Evolutionary conservation across 768 basidiomycete species (phyloP), one percentile per base, ranked within the genome.

Genomic region (Calvatia gigantea): DNA sequence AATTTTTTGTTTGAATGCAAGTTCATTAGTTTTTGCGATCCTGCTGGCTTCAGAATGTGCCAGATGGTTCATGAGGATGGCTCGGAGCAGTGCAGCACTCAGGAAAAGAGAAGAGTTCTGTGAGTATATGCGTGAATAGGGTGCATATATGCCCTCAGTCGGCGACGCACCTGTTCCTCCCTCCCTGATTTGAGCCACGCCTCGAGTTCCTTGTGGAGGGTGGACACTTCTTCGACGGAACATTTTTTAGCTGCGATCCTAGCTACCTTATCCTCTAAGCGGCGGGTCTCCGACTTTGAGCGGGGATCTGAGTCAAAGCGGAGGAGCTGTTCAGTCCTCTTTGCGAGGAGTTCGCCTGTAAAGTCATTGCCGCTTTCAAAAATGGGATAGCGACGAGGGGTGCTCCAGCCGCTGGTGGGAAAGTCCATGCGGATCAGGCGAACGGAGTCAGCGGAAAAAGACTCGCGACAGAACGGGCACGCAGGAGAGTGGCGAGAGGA

Each of bases 401-500:
- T 86, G 65, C 75, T 81, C 78, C 82, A 86, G 62, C 86, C 86
- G 65, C 79, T 85, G 57, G 82, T 73, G 53, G 79, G 72, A 64
- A 87, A 88, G 70, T 92, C 90, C 64, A 89, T 83, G 58, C 89
- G 89, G 69, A 92, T 86, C 65, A 89, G 73, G 65, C 90, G 89
- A 64, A 86, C 74, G 61, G 76, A 73, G 69, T 87, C 83, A 67
- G 71, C 69, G 56, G 81, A 76, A 70, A 91, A 92, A 12, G 75
- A 70, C 72, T 89, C 87, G 66, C 90, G 86, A 73, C 90, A 92
- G 75, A 91, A 91, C 61, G 90, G 90, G 75, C 90, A 92, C 71
- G 73, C 81, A 56, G 90, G 88, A n/a, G 79, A 63, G 62, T 82
- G 79, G 61, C 87, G 81, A 25, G 85, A 73, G 33, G 85, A 70